Percentiles rank a stretch among this genome's conserved stretches.
These are phyloP conservation scores for Punica granatum DNA, from an alignment of 345 rosid genomes.

Conservation along the genomic window DNA sequence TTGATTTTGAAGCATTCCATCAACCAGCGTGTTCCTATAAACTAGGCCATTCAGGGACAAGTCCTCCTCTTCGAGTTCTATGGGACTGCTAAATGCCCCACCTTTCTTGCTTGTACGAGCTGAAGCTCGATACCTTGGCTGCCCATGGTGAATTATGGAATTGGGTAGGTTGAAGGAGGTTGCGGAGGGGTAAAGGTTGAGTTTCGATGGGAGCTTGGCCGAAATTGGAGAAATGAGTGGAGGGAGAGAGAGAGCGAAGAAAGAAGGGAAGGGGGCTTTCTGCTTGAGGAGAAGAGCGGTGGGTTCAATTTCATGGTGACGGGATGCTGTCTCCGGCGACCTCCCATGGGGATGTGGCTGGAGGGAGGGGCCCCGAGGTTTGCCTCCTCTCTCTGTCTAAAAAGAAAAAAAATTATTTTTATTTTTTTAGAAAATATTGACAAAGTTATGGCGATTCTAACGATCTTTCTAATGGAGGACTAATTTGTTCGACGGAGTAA, in stretches of 20 bases:
- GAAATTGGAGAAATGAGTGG: conserved; percentile 6
- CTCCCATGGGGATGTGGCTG: too few species aligned
- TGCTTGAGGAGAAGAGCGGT: conserved; percentile 15
- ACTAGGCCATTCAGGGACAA: conserved; percentile 45
- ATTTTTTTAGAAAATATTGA: too few species aligned
- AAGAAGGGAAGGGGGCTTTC: conserved; percentile 12
- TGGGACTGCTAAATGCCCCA: conserved; percentile 7
- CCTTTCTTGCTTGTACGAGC: conserved; percentile 21
- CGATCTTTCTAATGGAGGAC: too few species aligned
- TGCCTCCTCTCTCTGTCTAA: too few species aligned
- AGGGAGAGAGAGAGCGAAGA: not conserved
- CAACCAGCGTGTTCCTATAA: conserved; percentile 57
- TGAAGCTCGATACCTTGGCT: conserved; percentile 28
- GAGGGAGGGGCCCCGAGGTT: too few species aligned
- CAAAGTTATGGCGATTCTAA: too few species aligned
- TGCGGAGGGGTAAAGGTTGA: conserved; percentile 2
- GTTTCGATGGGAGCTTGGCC: conserved; percentile 8
- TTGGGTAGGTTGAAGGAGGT: conserved; percentile 19
- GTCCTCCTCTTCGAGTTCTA: conserved; percentile 24
- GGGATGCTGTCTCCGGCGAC: too few species aligned
- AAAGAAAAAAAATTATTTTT: too few species aligned
- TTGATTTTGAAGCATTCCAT: conserved; percentile 90
- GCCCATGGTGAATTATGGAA: conserved; percentile 21
- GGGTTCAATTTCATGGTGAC: conserved; percentile 14
- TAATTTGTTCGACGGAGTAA: too few species aligned